Evolutionary conservation across 1,139 yeast genomes (phyloP).

Genomic region (Pichia sp.): DNA sequence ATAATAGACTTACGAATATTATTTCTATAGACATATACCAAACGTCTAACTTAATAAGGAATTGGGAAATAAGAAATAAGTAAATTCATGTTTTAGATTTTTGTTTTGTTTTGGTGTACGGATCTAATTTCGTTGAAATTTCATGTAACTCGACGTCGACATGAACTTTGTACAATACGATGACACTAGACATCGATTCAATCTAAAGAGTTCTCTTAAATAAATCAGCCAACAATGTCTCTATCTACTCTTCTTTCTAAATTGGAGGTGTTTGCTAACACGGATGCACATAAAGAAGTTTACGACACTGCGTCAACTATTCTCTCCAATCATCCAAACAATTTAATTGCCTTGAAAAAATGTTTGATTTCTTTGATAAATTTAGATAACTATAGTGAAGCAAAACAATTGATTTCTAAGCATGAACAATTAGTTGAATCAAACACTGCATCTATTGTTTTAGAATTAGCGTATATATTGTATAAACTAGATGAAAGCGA

Average conservation of each 20-base stretch:
- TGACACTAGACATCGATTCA: neutral
- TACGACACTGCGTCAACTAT: conserved; percentile 38
- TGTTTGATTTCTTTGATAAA: conserved; percentile 66
- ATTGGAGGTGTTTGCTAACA: conserved; percentile 7
- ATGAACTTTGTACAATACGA: neutral
- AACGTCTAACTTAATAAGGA: neutral
- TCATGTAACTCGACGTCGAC: neutral
- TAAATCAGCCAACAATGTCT: neutral
- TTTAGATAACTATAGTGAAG: conserved; percentile 60
- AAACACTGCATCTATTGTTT: conserved; percentile 30
- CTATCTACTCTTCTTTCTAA: neutral
- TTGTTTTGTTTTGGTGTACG: neutral
- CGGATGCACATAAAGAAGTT: conserved; percentile 43
- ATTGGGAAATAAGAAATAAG: neutral
- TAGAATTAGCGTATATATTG: conserved; percentile 63
- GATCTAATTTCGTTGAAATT: neutral
- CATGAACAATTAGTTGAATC: conserved; percentile 32
- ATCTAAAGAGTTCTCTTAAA: no score
- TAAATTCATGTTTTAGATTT: neutral
- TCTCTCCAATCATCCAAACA: conserved; percentile 39
- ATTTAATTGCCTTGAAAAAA: conserved; percentile 48
- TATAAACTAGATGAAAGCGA: conserved; percentile 56
- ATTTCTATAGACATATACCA: no score
- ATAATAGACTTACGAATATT: no score
- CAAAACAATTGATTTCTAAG: conserved; percentile 41